Base-by-base conservation (phyloP, 2,329 filamentous ascomycete species). In the Alternaria sp. region DNA sequence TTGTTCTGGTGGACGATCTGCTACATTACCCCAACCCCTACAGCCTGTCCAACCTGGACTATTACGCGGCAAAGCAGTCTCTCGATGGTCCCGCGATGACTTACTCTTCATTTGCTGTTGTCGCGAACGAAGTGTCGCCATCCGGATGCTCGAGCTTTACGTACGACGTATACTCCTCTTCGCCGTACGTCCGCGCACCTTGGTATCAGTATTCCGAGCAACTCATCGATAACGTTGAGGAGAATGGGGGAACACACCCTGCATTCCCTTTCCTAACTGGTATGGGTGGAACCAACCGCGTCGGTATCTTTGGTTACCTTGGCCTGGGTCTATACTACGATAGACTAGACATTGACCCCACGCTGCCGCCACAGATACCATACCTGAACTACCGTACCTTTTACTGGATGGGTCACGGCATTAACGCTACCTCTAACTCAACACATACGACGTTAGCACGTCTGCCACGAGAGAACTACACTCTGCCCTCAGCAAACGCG, bases 171-270 rank as follows among this genome's bases (percentile, higher is more conserved):
- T 87, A 88, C 63, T 86, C 86, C 0, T 86, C 85, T 30, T 81
- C 86, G 28, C 89, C 89, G 0, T 92, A 92, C 67, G 79, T 85
- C 0, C 83, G 89, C 16, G 86, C 84, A 0, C 89, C 89, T 0
- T 91, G 88, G 83, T 91, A 87, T 75, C 88, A 91, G 65, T 88
- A 90, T 74, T 91, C 88, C 0, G 89, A 92, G 68, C 89, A 92
- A 72, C 79, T 89, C 47, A 75, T 87, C 20, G 89, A 92, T 68
- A 82, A 89, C 63, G 83, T 82, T 58, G 79, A 79, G 16, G 73
- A 79, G 1, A 91, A 91, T 56, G 89, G 89, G 18, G 87, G 87
- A 34, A 88, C 87, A 0, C 87, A 91, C 61, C 88, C 89, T 0
- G 89, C 89, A 0, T 92, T 85, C 68, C 89, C 89, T 0, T 92